A percentile compares a stretch with the other conserved stretches of the same genome.
These are phyloP conservation scores for Nicotiana paniculata DNA, from an alignment of 257 asterid genomes.

Conservation along the genomic window DNA sequence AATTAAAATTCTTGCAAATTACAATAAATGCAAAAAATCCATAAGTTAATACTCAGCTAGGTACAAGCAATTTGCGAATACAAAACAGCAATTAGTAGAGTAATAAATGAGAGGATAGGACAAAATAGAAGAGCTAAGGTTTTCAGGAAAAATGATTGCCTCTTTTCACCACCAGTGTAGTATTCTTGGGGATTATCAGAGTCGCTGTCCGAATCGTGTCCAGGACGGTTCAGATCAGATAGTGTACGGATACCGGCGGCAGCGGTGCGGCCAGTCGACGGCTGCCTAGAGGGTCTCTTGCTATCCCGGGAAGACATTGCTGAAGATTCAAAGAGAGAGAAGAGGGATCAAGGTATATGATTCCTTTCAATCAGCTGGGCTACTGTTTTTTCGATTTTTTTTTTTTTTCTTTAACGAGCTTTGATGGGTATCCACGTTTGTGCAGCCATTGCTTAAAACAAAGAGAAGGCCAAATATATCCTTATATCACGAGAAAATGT, in stretches of 20 bases:
- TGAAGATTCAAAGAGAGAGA: neutral
- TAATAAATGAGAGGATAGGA: too few relatives aligned
- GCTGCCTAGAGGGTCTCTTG: conserved; percentile 41
- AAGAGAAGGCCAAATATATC: too few relatives aligned
- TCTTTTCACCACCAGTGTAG: conserved; percentile 92
- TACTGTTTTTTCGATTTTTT: neutral
- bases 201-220: conserved; percentile 52
- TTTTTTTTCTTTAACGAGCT: too few relatives aligned
- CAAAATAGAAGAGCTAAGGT: conserved; percentile 20
- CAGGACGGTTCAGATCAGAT: conserved; percentile 80
- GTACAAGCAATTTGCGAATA: neutral
- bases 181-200: conserved; percentile 77
- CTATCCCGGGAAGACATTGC: conserved; percentile 60
- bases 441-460: too few relatives aligned
- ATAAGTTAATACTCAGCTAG: neutral
- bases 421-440: too few relatives aligned
- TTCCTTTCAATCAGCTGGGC: too few relatives aligned
- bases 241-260: conserved; percentile 74
- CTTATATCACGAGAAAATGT: too few relatives aligned
- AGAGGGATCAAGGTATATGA: neutral
- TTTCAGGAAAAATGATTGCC: conserved; percentile 26
- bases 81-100: neutral
- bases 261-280: conserved; percentile 37
- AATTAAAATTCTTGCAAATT: neutral
- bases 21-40: neutral